Base-by-base conservation (phyloP, 1,284 basidiomycete genomes). In the Tilletia horrida region DNA sequence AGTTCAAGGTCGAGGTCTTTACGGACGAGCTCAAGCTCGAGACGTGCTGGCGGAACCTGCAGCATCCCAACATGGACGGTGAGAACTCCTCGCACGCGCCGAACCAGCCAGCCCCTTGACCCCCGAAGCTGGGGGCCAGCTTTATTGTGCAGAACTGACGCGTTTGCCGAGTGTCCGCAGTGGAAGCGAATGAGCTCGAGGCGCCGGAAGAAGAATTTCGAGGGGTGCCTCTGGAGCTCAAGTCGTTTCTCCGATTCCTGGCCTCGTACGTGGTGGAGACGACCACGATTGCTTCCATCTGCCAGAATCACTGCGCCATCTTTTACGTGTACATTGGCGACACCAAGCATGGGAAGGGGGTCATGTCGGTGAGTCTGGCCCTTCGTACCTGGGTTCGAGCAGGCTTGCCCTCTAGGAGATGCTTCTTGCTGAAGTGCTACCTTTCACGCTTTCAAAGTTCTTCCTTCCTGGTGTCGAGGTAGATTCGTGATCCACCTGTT, bases 261-360 rank as follows among this genome's bases (percentile, higher is more conserved):
- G 75, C 71, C 47, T 70, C 71, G 55, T 77, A 82, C 74, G 55
- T 72, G n/a, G 76, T 82, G 44, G 66, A 67, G 62, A 73, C 74
- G 0, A 76, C 74, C 11, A 80, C 80, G 1, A 81, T 82, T 57
- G 76, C 75, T 3, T 80, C 78, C 73, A 72, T 82, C 62, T 82
- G 81, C 72, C 66, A 69, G 23, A 68, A 69, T 40, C 80, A 81
- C 67, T 81, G 79, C 67, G 79, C 76, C 48, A 81, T 82, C 67
- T 81, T 82, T 50, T 82, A 82, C 69, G 79, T 82, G 64, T 82
- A 82, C 67, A 73, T 82, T 29, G 79, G 80, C 9, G 74, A 79
- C 11, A 67, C 74, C 11, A 71, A 76, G 55, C 72, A 76, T 45
- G 65, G 69, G 23, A 69, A 67, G 44, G 75, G 75, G 52, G 69